phyloP scores from a whole-genome alignment of 2,329 filamentous ascomycete genomes.

The Phyllosticta capitalensis region DNA sequence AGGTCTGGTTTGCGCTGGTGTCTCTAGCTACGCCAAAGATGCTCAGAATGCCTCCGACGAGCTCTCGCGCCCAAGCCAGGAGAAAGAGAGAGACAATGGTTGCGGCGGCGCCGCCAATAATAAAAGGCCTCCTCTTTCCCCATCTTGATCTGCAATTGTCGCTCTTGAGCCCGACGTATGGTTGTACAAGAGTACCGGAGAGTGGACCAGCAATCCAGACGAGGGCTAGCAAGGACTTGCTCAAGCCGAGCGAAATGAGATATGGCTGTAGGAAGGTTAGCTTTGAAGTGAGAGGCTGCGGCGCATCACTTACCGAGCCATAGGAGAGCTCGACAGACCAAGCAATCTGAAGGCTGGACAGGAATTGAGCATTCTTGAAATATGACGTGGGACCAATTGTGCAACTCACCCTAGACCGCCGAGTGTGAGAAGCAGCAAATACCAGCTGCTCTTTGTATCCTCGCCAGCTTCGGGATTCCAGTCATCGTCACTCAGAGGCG shows the following conservation, averaged over 20 bases:
- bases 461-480: slow-evolving; percentile 42
- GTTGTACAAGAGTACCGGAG: slow-evolving; percentile 44
- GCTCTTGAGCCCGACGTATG: slow-evolving; percentile 45
- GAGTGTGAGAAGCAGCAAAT: slow-evolving; percentile 76
- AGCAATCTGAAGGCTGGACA: slow-evolving; percentile 71
- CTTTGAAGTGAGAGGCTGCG: not conserved
- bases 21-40: slow-evolving; percentile 63
- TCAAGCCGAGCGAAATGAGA: slow-evolving; percentile 43
- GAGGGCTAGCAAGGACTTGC: slow-evolving; percentile 42
- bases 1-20: slow-evolving; percentile 53
- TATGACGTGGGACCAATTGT: not conserved
- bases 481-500: slow-evolving; percentile 27
- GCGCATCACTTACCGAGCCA: slow-evolving; percentile 55
- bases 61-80: slow-evolving; percentile 41
- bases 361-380: not conserved
- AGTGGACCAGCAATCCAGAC: slow-evolving; percentile 49
- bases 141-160: slow-evolving; percentile 40
- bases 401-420: slow-evolving; percentile 60
- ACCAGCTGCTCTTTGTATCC: slow-evolving; percentile 71
- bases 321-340: slow-evolving; percentile 95
- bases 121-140: slow-evolving; percentile 45
- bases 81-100: slow-evolving; percentile 42
- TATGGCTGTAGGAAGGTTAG: slow-evolving; percentile 32
- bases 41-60: slow-evolving; percentile 55
- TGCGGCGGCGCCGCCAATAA: slow-evolving; percentile 39